Percentiles rank a stretch among this genome's conserved stretches.
Evolutionary conservation across 2,329 filamentous ascomycete species (phyloP).

Genomic region (Leptographium flavum): DNA sequence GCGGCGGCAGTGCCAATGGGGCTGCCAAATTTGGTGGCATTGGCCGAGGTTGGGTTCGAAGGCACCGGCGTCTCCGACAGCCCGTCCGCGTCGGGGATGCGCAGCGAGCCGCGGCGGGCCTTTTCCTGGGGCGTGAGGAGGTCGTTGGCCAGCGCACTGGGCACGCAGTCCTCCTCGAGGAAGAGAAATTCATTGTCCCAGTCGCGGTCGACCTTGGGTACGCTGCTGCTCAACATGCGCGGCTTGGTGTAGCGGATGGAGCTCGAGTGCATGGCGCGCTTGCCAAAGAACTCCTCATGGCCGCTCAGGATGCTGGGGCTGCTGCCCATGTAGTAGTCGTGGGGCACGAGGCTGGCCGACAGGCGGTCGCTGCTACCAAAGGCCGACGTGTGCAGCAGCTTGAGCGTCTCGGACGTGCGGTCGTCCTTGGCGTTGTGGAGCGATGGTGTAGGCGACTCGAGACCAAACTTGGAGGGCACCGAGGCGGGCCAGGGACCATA

Average conservation of each 20-base stretch:
- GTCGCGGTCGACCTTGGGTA: slow-evolving; percentile 46
- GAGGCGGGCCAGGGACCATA: slow-evolving; percentile 87
- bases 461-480: slow-evolving; percentile 78
- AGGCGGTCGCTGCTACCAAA: slow-evolving; percentile 55
- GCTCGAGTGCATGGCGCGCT: slow-evolving; percentile 58
- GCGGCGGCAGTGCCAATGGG: slow-evolving; percentile 25
- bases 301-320: slow-evolving; percentile 32
- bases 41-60: slow-evolving; percentile 17
- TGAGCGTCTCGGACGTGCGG: slow-evolving; percentile 48
- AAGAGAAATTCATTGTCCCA: slow-evolving; percentile 61
- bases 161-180: slow-evolving; percentile 73
- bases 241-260: slow-evolving; percentile 45
- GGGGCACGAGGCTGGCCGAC: slow-evolving; percentile 10
- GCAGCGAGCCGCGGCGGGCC: slow-evolving; percentile 46
- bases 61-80: slow-evolving; percentile 22
- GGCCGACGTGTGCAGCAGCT: slow-evolving; percentile 50
- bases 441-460: slow-evolving; percentile 73
- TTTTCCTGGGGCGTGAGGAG: slow-evolving; percentile 54
- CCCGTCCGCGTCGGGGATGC: slow-evolving; percentile 27
- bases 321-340: slow-evolving; percentile 24
- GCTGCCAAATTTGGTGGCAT: slow-evolving; percentile 43
- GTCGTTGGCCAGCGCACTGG: slow-evolving; percentile 49
- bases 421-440: slow-evolving; percentile 47
- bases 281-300: slow-evolving; percentile 48
- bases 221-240: slow-evolving; percentile 51